These are phyloP conservation scores for Gossypium trilobum DNA, from an alignment of 441 rosid genomes.

Conservation along the genomic window DNA sequence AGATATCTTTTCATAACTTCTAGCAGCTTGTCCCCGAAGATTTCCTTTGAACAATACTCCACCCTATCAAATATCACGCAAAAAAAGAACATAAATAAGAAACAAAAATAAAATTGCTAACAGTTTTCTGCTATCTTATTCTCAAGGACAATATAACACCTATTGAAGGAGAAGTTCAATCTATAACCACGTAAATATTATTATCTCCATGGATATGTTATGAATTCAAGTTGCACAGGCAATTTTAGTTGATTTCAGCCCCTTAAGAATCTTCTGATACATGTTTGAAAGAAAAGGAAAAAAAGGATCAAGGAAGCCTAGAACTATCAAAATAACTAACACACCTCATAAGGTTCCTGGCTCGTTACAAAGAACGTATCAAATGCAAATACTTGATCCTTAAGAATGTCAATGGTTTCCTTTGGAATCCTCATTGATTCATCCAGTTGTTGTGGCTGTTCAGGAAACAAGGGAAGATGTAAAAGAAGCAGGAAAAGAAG, in stretches of 20 bases:
- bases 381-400: slow-evolving; percentile 86
- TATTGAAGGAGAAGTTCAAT: not conserved
- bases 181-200: not conserved
- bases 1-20: slow-evolving; percentile 70
- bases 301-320: slow-evolving; percentile 1
- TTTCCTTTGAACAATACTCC: slow-evolving; percentile 92
- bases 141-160: not conserved
- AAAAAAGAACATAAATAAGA: slow-evolving; percentile 14
- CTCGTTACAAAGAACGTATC: slow-evolving; percentile 89
- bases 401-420: slow-evolving; percentile 71
- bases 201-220: not conserved
- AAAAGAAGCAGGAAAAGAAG: slow-evolving; percentile 13
- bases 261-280: slow-evolving; percentile 10
- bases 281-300: not conserved
- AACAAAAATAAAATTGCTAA: not conserved
- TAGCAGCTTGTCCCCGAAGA: slow-evolving; percentile 71
- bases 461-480: slow-evolving; percentile 23
- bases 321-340: slow-evolving; percentile 14
- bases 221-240: not conserved
- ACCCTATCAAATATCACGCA: slow-evolving; percentile 35
- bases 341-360: slow-evolving; percentile 92
- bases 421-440: slow-evolving; percentile 74
- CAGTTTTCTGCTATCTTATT: not conserved
- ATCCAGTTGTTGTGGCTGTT: slow-evolving; percentile 67
- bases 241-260: not conserved